phyloP scores from a whole-genome alignment of 169 alveolate genomes.

The Cardiosporidium cionae region DNA sequence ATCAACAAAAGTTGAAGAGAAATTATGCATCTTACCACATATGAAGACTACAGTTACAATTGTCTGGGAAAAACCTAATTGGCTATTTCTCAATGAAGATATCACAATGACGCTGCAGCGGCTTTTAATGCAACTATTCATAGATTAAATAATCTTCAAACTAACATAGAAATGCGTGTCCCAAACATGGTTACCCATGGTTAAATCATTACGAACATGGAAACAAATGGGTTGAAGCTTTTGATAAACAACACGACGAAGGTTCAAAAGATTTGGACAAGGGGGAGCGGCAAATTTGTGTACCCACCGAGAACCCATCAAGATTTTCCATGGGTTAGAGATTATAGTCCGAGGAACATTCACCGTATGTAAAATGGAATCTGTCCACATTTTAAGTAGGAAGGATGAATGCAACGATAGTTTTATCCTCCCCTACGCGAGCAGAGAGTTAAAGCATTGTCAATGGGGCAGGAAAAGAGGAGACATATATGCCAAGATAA shows the following conservation, averaged over 20 bases:
- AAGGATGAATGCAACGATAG: neutral
- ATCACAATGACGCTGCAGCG: too few species aligned
- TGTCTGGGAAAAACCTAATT: too few species aligned
- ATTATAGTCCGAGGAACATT: too few species aligned
- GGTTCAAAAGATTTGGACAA: slow-evolving; percentile 21
- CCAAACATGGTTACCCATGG: slow-evolving; percentile 60
- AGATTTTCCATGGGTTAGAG: too few species aligned
- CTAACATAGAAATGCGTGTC: slow-evolving; percentile 34
- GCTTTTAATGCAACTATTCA: too few species aligned
- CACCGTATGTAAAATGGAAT: too few species aligned
- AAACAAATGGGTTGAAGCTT: slow-evolving; percentile 70
- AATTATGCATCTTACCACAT: slow-evolving; percentile 22
- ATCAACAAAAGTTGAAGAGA: neutral
- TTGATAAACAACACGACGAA: slow-evolving; percentile 24
- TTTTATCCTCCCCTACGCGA: neutral
- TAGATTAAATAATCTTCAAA: too few species aligned
- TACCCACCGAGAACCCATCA: neutral
- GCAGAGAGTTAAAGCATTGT: neutral
- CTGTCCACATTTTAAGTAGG: neutral
- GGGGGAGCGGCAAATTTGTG: slow-evolving; percentile 39
- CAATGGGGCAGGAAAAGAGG: too few species aligned
- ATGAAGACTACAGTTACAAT: too few species aligned
- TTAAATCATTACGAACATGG: slow-evolving; percentile 63
- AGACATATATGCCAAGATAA: too few species aligned
- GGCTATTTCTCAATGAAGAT: too few species aligned